Conservation (phyloP, 139 green algal species). For the Coelastrella sp. region DNA sequence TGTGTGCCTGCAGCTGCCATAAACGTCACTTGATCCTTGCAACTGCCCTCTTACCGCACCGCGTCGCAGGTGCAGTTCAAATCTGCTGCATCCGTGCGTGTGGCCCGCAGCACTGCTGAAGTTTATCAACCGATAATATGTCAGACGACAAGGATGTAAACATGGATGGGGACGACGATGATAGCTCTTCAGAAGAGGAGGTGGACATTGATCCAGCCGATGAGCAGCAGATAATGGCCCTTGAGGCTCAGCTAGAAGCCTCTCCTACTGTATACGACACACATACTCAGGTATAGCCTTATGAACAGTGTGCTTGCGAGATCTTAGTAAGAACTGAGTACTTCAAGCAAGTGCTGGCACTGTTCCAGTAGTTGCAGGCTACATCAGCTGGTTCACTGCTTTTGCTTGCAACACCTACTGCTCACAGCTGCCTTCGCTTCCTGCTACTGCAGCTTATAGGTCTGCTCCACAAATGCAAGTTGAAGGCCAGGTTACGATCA, state of each 20-base stretch:
- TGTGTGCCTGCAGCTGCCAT: no score
- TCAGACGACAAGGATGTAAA: not conserved
- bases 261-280: slow-evolving; percentile 77
- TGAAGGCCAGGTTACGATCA: slow-evolving; percentile 62
- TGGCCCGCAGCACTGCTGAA: not conserved
- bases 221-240: slow-evolving; percentile 64
- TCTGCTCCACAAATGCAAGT: slow-evolving; percentile 68
- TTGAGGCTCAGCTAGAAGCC: slow-evolving; percentile 72
- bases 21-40: no score
- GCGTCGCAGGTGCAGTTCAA: no score
- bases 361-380: not conserved
- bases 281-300: slow-evolving; percentile 66
- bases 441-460: slow-evolving; percentile 68
- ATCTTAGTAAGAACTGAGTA: no score
- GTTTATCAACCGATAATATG: not conserved
- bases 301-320: no score
- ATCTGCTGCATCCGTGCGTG: no score
- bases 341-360: no score
- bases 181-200: slow-evolving; percentile 25
- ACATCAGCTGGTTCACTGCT: not conserved
- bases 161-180: slow-evolving; percentile 33
- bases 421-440: not conserved
- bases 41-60: no score
- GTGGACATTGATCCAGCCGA: slow-evolving; percentile 63
- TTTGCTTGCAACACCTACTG: not conserved